These are phyloP conservation scores for Vitis hybrid DNA, from an alignment of 177 flowering plant genomes.

Conservation along the genomic window DNA sequence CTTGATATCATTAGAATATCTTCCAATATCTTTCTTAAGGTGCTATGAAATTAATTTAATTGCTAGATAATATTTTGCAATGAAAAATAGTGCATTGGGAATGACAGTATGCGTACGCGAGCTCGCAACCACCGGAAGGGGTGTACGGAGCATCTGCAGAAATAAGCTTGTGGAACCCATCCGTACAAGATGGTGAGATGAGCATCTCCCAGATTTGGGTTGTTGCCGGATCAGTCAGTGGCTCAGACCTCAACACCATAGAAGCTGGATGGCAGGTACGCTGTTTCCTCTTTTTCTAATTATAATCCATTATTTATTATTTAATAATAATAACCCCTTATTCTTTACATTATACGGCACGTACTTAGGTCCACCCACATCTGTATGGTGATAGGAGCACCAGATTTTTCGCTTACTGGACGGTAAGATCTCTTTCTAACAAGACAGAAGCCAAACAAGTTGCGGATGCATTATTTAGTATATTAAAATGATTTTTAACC, in stretches of 20 bases:
- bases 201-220: slow-evolving; percentile 98
- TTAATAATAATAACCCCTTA: slow-evolving; percentile 35
- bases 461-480: slow-evolving; percentile 20
- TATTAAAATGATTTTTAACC: no score
- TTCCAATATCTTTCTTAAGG: no score
- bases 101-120: slow-evolving; percentile 89
- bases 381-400: slow-evolving; percentile 98
- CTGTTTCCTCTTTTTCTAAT: slow-evolving; percentile 13
- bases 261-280: slow-evolving; percentile 99
- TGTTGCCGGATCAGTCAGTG: slow-evolving; percentile 85
- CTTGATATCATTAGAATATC: no score
- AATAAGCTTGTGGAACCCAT: slow-evolving; percentile 96
- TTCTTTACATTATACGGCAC: slow-evolving; percentile 56
- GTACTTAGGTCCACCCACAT: slow-evolving; percentile 98
- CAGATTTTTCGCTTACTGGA: slow-evolving; percentile 96
- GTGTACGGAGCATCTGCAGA: slow-evolving; percentile 92
- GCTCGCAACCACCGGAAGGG: slow-evolving; percentile 59
- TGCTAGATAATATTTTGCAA: no score
- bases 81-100: no score
- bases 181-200: slow-evolving; percentile 75
- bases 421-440: slow-evolving; percentile 56
- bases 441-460: background rate
- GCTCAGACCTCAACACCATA: slow-evolving; percentile 97
- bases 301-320: no score
- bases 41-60: no score